A percentile compares a stretch with the other conserved stretches of the same genome.
Conservation (phyloP, 2,329 filamentous ascomycete species). For the Emmonsiellopsis sp. region DNA sequence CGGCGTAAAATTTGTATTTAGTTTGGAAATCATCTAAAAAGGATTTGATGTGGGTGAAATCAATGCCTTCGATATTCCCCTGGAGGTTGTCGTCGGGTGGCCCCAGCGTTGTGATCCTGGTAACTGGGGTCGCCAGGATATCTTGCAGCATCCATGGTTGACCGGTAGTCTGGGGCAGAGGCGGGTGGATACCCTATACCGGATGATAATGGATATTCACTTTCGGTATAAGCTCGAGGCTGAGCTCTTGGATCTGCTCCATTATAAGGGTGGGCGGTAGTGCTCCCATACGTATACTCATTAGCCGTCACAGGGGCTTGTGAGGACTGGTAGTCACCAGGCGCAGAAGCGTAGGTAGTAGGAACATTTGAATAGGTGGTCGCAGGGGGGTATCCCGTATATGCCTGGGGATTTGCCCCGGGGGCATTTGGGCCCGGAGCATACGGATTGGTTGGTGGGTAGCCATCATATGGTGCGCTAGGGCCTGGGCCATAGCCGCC, state of each 20-base stretch:
- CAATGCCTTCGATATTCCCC: slow-evolving; percentile 24
- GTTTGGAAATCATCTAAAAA: too few relatives aligned
- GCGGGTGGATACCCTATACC: slow-evolving; percentile 32
- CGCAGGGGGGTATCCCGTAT: neutral
- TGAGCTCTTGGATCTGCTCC: slow-evolving; percentile 30
- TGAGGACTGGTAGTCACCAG: slow-evolving; percentile 24
- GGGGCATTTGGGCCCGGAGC: slow-evolving; percentile 5
- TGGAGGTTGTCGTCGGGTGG: slow-evolving; percentile 29
- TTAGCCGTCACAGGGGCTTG: slow-evolving; percentile 29
- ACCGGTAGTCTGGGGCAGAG: slow-evolving; percentile 31
- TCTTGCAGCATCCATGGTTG: slow-evolving; percentile 31
- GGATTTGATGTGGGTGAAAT: slow-evolving; percentile 1
- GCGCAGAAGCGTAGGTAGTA: slow-evolving; percentile 25
- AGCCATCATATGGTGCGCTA: slow-evolving; percentile 21
- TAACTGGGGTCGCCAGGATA: slow-evolving; percentile 31
- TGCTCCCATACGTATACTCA: slow-evolving; percentile 27
- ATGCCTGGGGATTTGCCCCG: neutral
- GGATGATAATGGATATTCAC: slow-evolving; percentile 32
- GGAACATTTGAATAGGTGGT: slow-evolving; percentile 22
- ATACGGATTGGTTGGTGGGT: slow-evolving; percentile 14
- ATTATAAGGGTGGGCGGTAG: slow-evolving; percentile 19
- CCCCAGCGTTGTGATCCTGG: slow-evolving; percentile 20
- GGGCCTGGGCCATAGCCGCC: slow-evolving; percentile 26
- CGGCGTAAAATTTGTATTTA: too few relatives aligned
- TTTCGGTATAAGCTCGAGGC: slow-evolving; percentile 32